Conservation (phyloP, 1,284 basidiomycete genomes). For the Sparassis latifolia region DNA sequence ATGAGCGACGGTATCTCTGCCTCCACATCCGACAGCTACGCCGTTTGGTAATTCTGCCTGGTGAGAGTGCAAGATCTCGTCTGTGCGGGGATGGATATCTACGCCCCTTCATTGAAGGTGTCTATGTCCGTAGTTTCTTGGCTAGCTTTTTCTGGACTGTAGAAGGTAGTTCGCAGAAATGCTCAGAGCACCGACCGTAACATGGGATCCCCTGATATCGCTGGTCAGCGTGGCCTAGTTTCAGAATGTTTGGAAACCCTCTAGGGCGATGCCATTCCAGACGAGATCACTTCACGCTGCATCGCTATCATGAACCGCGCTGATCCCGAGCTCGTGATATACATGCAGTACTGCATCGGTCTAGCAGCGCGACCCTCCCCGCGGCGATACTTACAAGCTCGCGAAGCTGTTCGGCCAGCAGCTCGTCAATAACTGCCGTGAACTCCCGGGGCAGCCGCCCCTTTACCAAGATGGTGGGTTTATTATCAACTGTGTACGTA, state of each 20-base stretch:
- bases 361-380: slow-evolving; percentile 62
- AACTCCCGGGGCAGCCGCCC: slow-evolving; percentile 76
- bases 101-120: no score
- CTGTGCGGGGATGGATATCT: no score
- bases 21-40: no score
- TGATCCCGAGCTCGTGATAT: slow-evolving; percentile 82
- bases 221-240: no score
- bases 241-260: no score
- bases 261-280: slow-evolving; percentile 45
- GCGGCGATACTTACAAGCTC: slow-evolving; percentile 87
- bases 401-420: slow-evolving; percentile 97
- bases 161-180: no score
- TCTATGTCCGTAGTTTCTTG: no score
- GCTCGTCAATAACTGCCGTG: slow-evolving; percentile 89
- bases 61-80: no score
- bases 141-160: slow-evolving; percentile 72
- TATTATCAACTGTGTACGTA: not conserved
- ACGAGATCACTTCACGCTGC: slow-evolving; percentile 92
- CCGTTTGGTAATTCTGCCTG: no score
- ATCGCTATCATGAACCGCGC: slow-evolving; percentile 97
- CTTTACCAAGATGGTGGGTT: slow-evolving; percentile 86
- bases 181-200: no score
- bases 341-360: slow-evolving; percentile 96
- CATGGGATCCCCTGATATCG: no score
- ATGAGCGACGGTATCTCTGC: no score